Evolutionary conservation across 2,329 filamentous ascomycete species (phyloP).

Genomic region (Xylariales sp.): DNA sequence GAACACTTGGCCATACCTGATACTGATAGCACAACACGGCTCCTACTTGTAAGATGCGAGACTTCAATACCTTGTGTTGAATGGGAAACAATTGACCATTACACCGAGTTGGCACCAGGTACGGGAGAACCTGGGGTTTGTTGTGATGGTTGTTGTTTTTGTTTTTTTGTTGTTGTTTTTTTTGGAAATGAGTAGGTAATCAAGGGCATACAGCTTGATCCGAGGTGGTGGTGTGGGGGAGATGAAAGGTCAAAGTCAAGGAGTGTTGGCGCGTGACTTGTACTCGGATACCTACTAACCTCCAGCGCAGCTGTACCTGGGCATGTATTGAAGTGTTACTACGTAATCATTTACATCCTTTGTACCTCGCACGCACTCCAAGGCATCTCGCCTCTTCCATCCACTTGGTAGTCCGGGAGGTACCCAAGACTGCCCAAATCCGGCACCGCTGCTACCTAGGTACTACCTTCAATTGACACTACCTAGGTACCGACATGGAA

Average conservation of each 20-base stretch:
- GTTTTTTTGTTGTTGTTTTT: too few relatives aligned
- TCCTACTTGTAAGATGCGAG: conserved; percentile 8
- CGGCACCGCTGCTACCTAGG: neutral
- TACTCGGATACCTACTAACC: conserved; percentile 16
- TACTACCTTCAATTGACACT: neutral
- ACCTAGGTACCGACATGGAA: too few relatives aligned
- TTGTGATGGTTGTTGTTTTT: conserved; percentile 11
- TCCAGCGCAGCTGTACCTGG: conserved; percentile 13
- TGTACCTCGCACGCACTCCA: neutral
- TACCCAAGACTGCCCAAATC: too few relatives aligned
- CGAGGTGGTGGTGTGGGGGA: neutral
- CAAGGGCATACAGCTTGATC: conserved; percentile 7
- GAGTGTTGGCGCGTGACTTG: conserved; percentile 23
- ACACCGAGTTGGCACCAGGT: neutral
- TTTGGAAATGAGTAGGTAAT: conserved; percentile 13
- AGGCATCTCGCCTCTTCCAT: too few relatives aligned
- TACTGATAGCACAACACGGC: neutral
- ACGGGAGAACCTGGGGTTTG: neutral
- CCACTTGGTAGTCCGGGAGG: too few relatives aligned
- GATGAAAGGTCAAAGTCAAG: neutral
- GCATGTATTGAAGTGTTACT: conserved; percentile 8
- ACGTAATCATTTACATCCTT: neutral
- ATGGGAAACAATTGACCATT: neutral
- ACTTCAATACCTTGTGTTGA: neutral
- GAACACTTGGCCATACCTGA: conserved; percentile 6